Base-by-base conservation (phyloP, 768 basidiomycete species). In the Tephrocybe sp. region DNA sequence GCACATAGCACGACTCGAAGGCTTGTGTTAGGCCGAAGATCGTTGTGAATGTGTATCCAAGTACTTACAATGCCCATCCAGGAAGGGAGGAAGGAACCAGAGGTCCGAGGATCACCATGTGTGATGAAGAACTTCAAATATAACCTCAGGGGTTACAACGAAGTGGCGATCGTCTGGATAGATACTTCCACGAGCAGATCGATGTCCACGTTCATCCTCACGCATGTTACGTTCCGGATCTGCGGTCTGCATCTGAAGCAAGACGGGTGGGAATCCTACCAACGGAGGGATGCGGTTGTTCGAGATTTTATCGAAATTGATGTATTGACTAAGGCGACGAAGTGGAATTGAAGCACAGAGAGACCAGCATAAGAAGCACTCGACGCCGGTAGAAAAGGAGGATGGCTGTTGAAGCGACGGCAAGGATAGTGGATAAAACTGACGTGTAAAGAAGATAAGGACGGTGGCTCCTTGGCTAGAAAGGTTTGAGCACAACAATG, bases 241-340 rank as follows among this genome's bases (percentile, higher is more conserved):
- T 1, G 32, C n/a, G 7, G 25, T 28, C 10, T 37, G 30, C 2
- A 48, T 48, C 24, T 48, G 46, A 11, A 48, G 24, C 17, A 48
- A n/a, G 21, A 48, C 17, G 14, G 32, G 34, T 37, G 46, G 46
- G 18, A 37, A 48, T 21, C 15, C 34, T 4, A 37, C 24, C 7
- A 48, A 15, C 9, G 46, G 23, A 8, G 46, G 46, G 34, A 48
- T 34, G 18, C 25, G 14, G 18, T 34, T 48, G 17, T 18, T 25
- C 25, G 43, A 50, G 15, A 44, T 28, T 30, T 42, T 43, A 5
- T 50, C 49, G 14, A 50, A 32, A 44, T 42, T 42, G 20, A 43
- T 50, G 18, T 50, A 50, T 23, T 50, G 49, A 32, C n/a, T 50
- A 23, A 41, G 49, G 21, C 49, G 49, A 24, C 49, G 49, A 12